Conservation (phyloP, 2,329 filamentous ascomycete genomes). For the Tolypocladium cylindrosporum region DNA sequence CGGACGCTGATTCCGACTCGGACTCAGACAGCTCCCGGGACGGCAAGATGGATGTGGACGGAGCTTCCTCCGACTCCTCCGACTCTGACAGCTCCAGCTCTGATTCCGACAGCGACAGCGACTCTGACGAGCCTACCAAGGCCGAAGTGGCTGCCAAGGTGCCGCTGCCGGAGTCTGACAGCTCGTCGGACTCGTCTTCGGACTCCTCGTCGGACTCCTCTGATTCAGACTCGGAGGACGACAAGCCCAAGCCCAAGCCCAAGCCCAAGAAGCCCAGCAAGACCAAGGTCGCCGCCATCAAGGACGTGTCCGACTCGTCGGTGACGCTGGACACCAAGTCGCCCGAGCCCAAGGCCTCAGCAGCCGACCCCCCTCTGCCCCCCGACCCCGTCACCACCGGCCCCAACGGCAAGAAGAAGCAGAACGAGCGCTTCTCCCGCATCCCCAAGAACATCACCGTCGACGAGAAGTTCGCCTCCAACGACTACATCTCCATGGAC, state of each 20-base stretch:
- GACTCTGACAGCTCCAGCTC: slow-evolving; percentile 23
- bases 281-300: slow-evolving; percentile 7
- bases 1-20: slow-evolving; percentile 9
- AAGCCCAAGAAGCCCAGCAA: slow-evolving; percentile 10
- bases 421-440: slow-evolving; percentile 66
- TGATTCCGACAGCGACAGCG: slow-evolving; percentile 20
- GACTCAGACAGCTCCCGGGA: slow-evolving; percentile 7
- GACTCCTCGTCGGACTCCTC: slow-evolving; percentile 15
- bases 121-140: slow-evolving; percentile 15
- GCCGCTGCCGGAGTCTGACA: slow-evolving; percentile 31
- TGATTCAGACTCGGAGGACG: slow-evolving; percentile 25
- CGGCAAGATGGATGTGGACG: slow-evolving; percentile 10
- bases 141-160: slow-evolving; percentile 27
- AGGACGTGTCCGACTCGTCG: slow-evolving; percentile 31
- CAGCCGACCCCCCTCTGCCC: slow-evolving; percentile 38
- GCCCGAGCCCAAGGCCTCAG: slow-evolving; percentile 21
- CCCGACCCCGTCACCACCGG: slow-evolving; percentile 37
- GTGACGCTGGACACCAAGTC: slow-evolving; percentile 45
- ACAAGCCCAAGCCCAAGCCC: slow-evolving; percentile 5
- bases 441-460: slow-evolving; percentile 60
- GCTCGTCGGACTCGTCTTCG: slow-evolving; percentile 22
- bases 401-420: slow-evolving; percentile 36
- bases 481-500: slow-evolving; percentile 72
- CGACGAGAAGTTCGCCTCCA: slow-evolving; percentile 62
- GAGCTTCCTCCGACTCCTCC: slow-evolving; percentile 24